These are phyloP conservation scores for Pseudomassariella vexata DNA, from an alignment of 2,329 filamentous ascomycete species.

Conservation along the genomic window DNA sequence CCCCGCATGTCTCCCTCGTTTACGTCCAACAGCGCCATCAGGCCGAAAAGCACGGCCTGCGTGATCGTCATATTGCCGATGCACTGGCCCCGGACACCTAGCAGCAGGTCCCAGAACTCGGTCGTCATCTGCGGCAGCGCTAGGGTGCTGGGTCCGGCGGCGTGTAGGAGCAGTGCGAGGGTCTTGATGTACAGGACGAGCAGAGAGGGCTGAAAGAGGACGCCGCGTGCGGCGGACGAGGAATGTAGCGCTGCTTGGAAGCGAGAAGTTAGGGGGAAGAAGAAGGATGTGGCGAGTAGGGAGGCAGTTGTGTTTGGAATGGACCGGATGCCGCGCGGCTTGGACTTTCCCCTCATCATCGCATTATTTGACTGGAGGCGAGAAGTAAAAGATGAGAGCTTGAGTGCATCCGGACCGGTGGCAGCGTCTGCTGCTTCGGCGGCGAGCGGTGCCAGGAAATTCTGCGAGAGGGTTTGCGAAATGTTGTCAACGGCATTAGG, in stretches of 20 bases:
- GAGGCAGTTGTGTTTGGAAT: conserved; percentile 74
- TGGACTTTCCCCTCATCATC: conserved; percentile 22
- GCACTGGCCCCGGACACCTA: conserved; percentile 55
- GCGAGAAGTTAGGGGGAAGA: conserved; percentile 77
- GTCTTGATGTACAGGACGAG: conserved; percentile 82
- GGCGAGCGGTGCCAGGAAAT: conserved; percentile 76
- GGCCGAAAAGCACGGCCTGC: conserved; percentile 69
- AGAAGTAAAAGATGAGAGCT: conserved; percentile 83
- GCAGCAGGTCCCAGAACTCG: conserved; percentile 79
- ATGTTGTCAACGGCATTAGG: conserved; percentile 62
- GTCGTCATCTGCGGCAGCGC: conserved; percentile 73
- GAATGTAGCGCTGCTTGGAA: conserved; percentile 61
- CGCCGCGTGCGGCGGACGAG: conserved; percentile 37
- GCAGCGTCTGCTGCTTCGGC: conserved; percentile 73
- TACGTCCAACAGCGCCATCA: conserved; percentile 76
- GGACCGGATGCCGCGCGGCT: conserved; percentile 38
- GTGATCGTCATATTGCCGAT: conserved; percentile 61
- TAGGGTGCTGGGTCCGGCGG: conserved; percentile 73
- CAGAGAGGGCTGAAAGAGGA: conserved; percentile 69
- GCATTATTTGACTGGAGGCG: conserved; percentile 50
- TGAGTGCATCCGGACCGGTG: conserved; percentile 77
- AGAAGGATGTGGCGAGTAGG: conserved; percentile 71
- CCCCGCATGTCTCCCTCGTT: conserved; percentile 67
- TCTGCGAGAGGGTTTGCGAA: conserved; percentile 59
- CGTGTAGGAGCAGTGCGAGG: conserved; percentile 73